Evolutionary conservation across 495 filamentous ascomycete genomes (phyloP), one percentile per base, ranked within the genome.

Genomic region (Rostrohypoxylon terebratum): DNA sequence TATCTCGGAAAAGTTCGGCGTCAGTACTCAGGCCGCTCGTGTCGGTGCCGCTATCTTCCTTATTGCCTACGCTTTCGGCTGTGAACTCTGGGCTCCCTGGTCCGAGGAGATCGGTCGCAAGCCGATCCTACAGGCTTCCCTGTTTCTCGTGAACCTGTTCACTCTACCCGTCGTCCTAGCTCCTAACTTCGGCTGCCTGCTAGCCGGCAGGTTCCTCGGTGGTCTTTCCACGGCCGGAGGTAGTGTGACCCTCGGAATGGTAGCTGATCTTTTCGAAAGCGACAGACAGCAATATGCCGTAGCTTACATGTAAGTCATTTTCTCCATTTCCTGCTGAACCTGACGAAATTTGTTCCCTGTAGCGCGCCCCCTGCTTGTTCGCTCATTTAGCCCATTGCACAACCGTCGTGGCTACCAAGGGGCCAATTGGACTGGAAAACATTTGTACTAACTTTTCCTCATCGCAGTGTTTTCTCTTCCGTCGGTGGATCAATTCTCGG

Each of bases 1-100:
- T 5, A 86, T 94, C 63, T 82, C 87, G 1, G 78, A 88, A 47
- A 78, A 91, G 40, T 94, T 91, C 76, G 51, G 81, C 14, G 87
- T 94, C 64, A 89, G 87, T 71, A 81, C 82, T 34, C 89, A 92
- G 75, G 86, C 85, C 0, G 91, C 90, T 1, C 85, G 91, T 28
- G 79, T 86, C 16, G 91, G 91, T 28, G 89, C 91, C 33, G 87
- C 88, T 69, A 85, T 92, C 55, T 94, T 93, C 81, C 83, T 94
- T 36, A 81, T 94, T 45, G 77, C 86, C 3, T 94, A 94, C 73
- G 91, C 90, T 23, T 93, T 94, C 74, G 92, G 92, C 6, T 94
- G 91, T 76, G 92, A 94, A 77, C 82, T 94, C 0, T 94, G 91
- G 91, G 92, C 92, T 0, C 92, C 92, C 0, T 94, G 91, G 91